A percentile compares a stretch with the other conserved stretches of the same genome.
These are phyloP conservation scores for Aspergillus clavatus DNA, from an alignment of 2,329 filamentous ascomycete genomes.

Conservation along the genomic window DNA sequence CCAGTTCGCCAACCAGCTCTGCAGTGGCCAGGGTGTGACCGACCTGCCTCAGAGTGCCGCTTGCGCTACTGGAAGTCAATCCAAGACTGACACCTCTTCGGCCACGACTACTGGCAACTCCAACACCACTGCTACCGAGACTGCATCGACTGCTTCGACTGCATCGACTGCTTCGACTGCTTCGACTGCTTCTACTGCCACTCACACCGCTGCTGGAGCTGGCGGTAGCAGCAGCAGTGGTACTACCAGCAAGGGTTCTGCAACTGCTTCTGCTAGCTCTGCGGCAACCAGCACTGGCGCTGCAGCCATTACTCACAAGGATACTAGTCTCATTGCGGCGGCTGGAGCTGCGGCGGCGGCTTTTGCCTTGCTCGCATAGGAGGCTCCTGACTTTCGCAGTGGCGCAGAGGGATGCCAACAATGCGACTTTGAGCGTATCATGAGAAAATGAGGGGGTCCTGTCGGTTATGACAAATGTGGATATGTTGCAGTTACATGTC, in stretches of 20 bases:
- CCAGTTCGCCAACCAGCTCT: constrained; percentile 35
- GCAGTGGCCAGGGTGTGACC: constrained; percentile 34
- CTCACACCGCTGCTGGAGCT: too few relatives aligned
- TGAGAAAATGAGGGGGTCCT: background rate
- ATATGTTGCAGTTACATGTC: background rate
- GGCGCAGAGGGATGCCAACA: background rate
- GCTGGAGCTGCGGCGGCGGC: constrained; percentile 23
- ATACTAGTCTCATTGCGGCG: constrained; percentile 26
- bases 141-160: background rate
- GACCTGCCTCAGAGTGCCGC: constrained; percentile 30
- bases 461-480: background rate
- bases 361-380: constrained; percentile 27
- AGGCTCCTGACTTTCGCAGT: background rate
- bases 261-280: background rate
- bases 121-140: background rate
- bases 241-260: background rate
- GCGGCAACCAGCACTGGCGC: constrained; percentile 20
- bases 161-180: background rate
- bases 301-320: constrained; percentile 20
- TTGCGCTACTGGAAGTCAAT: constrained; percentile 19
- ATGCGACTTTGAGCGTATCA: background rate
- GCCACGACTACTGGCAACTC: constrained; percentile 18
- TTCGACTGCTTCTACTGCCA: background rate
- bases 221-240: background rate
- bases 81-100: constrained; percentile 19